Evolutionary conservation across 176 grass and related monocot species (phyloP).

Genomic region (Rhynchospora pubera): DNA sequence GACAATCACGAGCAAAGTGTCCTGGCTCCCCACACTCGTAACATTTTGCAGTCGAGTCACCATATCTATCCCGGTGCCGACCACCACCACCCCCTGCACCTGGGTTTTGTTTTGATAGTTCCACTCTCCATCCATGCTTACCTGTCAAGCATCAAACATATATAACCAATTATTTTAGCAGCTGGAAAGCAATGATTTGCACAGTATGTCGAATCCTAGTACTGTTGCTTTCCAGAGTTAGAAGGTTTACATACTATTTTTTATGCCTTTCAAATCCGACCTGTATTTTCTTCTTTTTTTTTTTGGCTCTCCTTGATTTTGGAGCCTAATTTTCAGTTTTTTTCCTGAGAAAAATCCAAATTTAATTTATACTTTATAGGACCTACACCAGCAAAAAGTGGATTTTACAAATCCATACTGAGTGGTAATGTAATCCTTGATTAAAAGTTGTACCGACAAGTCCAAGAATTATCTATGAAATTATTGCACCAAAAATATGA

Average conservation of each 20-base stretch:
- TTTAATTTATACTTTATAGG: not conserved
- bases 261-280: not conserved
- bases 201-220: not conserved
- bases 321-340: not conserved
- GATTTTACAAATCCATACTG: not conserved
- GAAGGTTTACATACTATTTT: too few species aligned
- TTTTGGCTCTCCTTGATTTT: not conserved
- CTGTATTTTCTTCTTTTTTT: not conserved
- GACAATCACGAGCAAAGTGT: slow-evolving; percentile 80
- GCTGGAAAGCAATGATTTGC: not conserved
- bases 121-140: slow-evolving; percentile 85
- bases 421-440: not conserved
- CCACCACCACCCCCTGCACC: slow-evolving; percentile 30
- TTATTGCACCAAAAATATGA: not conserved
- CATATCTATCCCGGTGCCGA: slow-evolving; percentile 46
- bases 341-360: not conserved
- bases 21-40: slow-evolving; percentile 88
- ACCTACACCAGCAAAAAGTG: not conserved
- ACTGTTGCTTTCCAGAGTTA: too few species aligned
- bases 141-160: slow-evolving; percentile 31
- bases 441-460: not conserved
- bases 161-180: not conserved
- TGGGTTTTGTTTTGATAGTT: slow-evolving; percentile 43
- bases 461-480: not conserved
- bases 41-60: slow-evolving; percentile 59